Evolutionary conservation across 2,329 filamentous ascomycete genomes (phyloP).

Genomic region (Colletotrichum coccodes): DNA sequence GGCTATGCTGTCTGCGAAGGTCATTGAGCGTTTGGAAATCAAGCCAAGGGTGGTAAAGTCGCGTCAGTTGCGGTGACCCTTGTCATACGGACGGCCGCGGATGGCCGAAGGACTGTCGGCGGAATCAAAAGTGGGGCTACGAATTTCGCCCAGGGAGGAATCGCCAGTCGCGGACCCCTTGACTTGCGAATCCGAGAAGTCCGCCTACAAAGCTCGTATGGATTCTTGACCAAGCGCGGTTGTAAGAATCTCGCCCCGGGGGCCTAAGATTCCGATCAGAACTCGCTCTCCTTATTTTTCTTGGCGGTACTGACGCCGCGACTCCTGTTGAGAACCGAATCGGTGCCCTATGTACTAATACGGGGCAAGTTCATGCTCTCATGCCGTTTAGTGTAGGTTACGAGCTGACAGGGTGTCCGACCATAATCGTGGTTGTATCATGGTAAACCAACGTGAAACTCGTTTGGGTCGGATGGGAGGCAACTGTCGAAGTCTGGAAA

Average conservation of each 20-base stretch:
- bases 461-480: too few species aligned
- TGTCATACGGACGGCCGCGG: slow-evolving; percentile 17
- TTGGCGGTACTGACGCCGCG: neutral
- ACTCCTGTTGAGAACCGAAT: neutral
- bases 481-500: too few species aligned
- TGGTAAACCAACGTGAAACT: too few species aligned
- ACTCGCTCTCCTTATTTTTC: neutral
- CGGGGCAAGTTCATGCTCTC: too few species aligned
- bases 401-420: too few species aligned
- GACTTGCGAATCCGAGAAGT: neutral
- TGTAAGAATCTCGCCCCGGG: neutral
- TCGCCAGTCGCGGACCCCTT: neutral
- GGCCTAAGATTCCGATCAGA: neutral
- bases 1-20: neutral
- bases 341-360: too few species aligned
- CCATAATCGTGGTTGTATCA: too few species aligned
- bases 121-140: neutral
- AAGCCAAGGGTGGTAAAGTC: too few species aligned
- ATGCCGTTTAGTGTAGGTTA: too few species aligned
- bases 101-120: neutral
- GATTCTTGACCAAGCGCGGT: neutral
- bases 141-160: neutral
- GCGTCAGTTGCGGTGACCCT: neutral
- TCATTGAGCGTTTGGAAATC: neutral
- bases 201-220: neutral